Percentiles rank a stretch among this genome's conserved stretches.
phyloP scores from a whole-genome alignment of 2,329 filamentous ascomycete genomes.

The Fusarium incarnatum region DNA sequence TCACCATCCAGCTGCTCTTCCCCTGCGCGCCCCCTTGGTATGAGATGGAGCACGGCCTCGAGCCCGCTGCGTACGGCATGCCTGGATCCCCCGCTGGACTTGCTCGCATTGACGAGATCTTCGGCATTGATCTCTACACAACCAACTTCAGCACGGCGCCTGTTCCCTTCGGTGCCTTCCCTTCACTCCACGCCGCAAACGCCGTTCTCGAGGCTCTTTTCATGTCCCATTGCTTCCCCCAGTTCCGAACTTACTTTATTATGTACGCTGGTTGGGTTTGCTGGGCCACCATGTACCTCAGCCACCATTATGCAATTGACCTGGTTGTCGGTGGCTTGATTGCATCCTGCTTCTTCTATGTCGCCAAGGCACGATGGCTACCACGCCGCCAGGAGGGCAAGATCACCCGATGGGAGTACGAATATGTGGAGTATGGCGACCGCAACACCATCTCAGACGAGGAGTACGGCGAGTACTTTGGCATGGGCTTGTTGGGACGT shows the following conservation, averaged over 20 bases:
- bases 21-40: conserved; percentile 98
- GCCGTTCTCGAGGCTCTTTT: conserved; percentile 91
- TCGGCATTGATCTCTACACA: conserved; percentile 92
- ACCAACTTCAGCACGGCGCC: conserved; percentile 91
- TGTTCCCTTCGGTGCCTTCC: conserved; percentile 94
- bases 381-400: conserved; percentile 87
- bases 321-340: conserved; percentile 86
- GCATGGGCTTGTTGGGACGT: conserved; percentile 59
- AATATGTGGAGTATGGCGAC: conserved; percentile 89
- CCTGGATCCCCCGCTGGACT: conserved; percentile 89
- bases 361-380: conserved; percentile 82
- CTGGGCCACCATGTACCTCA: conserved; percentile 99
- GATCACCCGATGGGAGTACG: conserved; percentile 92
- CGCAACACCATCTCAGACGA: conserved; percentile 57
- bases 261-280: conserved; percentile 92
- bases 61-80: conserved; percentile 93
- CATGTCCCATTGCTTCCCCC: conserved; percentile 92
- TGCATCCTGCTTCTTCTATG: conserved; percentile 83
- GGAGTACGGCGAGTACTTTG: conserved; percentile 61
- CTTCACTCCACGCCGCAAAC: conserved; percentile 89
- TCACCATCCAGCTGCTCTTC: conserved; percentile 88
- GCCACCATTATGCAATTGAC: conserved; percentile 96
- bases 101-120: conserved; percentile 87
- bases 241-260: conserved; percentile 81
- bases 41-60: conserved; percentile 90